Conservation (phyloP, 768 basidiomycete species). For the Hydnomerulius pinastri region DNA sequence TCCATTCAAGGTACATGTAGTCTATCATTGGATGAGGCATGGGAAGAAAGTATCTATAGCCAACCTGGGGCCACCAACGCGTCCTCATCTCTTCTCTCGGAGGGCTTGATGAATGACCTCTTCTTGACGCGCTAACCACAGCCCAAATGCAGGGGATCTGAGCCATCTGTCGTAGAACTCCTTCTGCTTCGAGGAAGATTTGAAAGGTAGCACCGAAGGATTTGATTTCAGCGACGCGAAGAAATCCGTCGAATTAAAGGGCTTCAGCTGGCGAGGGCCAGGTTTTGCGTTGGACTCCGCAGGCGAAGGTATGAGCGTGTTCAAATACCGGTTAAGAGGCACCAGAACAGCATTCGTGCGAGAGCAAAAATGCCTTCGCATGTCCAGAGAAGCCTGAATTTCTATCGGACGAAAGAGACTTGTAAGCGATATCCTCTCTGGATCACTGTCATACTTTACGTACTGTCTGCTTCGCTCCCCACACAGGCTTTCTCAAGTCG, state of each 20-base stretch:
- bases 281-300: constrained; percentile 38
- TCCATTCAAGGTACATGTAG: background rate
- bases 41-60: background rate
- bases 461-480: constrained; percentile 53
- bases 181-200: constrained; percentile 58
- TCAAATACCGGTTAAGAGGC: constrained; percentile 90
- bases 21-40: background rate
- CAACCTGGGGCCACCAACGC: background rate
- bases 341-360: constrained; percentile 85
- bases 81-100: constrained; percentile 19
- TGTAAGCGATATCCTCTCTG: background rate
- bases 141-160: constrained; percentile 72
- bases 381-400: constrained; percentile 59
- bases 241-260: constrained; percentile 71
- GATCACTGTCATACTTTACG: constrained; percentile 25
- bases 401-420: constrained; percentile 37
- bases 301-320: constrained; percentile 79
- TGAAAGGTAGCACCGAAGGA: constrained; percentile 76
- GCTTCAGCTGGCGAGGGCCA: constrained; percentile 52
- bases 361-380: constrained; percentile 82
- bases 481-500: constrained; percentile 63
- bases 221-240: constrained; percentile 70
- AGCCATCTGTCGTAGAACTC: constrained; percentile 83
- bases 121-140: constrained; percentile 80
- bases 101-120: constrained; percentile 64